A percentile compares a stretch with the other conserved stretches of the same genome.
These are phyloP conservation scores for Hortaea sp. DNA, from an alignment of 2,329 filamentous ascomycete species.

Conservation along the genomic window DNA sequence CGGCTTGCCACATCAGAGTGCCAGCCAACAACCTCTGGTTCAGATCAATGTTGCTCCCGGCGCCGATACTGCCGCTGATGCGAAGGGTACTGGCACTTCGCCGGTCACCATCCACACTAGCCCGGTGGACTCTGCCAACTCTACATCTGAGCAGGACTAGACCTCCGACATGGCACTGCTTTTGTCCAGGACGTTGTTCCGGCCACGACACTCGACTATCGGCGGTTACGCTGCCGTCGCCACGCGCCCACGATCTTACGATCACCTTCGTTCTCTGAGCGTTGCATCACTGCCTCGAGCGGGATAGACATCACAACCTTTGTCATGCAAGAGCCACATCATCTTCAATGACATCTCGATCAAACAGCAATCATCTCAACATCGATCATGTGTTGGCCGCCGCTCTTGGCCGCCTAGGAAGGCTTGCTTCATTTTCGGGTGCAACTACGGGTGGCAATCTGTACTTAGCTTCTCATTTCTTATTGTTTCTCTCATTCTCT, in stretches of 20 bases:
- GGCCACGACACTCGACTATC: not conserved
- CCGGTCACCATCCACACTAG: slow-evolving; percentile 6
- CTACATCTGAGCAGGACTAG: not conserved
- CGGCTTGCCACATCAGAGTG: slow-evolving; percentile 16
- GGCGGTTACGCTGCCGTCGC: not conserved
- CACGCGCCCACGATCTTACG: slow-evolving; percentile 13
- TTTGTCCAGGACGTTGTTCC: too few species aligned
- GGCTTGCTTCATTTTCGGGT: slow-evolving; percentile 4
- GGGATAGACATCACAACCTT: slow-evolving; percentile 2
- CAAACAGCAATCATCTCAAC: slow-evolving; percentile 3
- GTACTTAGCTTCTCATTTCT: slow-evolving; percentile 13
- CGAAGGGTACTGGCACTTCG: not conserved
- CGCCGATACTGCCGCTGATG: slow-evolving; percentile 4
- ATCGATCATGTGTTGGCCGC: slow-evolving; percentile 20
- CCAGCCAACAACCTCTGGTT: slow-evolving; percentile 15
- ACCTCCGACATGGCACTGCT: too few species aligned
- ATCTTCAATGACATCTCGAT: not conserved
- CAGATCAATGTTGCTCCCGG: slow-evolving; percentile 13
- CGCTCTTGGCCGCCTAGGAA: slow-evolving; percentile 16
- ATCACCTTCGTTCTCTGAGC: slow-evolving; percentile 3
- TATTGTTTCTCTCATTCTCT: slow-evolving; percentile 6
- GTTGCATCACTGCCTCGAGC: slow-evolving; percentile 1
- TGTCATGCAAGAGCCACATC: not conserved
- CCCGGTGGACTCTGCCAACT: slow-evolving; percentile 15
- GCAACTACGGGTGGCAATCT: slow-evolving; percentile 2